phyloP scores from a whole-genome alignment of 1,284 basidiomycete genomes.

The Malassezia slooffiae region DNA sequence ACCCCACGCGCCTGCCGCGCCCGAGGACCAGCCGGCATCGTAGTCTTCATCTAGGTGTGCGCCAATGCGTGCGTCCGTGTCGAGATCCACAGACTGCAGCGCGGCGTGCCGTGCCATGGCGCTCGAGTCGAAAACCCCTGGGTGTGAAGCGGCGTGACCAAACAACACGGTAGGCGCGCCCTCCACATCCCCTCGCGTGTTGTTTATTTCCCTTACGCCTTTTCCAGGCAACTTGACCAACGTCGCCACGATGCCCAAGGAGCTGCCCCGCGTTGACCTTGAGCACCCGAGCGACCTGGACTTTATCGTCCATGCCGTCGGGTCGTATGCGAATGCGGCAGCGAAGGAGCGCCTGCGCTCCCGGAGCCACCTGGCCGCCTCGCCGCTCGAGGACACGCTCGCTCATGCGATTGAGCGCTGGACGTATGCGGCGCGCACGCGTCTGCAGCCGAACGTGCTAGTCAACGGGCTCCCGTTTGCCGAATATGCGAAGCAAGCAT shows the following conservation, averaged over 20 bases:
- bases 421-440: slow-evolving; percentile 13
- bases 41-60: slow-evolving; percentile 34
- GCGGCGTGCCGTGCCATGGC: slow-evolving; percentile 10
- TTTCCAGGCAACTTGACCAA: no score
- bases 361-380: slow-evolving; percentile 1
- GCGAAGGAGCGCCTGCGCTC: slow-evolving; percentile 7
- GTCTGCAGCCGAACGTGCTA: slow-evolving; percentile 10
- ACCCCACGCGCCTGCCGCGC: slow-evolving; percentile 24
- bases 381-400: slow-evolving; percentile 8
- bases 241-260: slow-evolving; percentile 11
- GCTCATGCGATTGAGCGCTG: slow-evolving; percentile 12
- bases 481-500: slow-evolving; percentile 13
- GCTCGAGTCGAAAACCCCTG: no score
- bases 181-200: no score
- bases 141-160: no score
- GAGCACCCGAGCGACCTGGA: slow-evolving; percentile 16
- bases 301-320: slow-evolving; percentile 8
- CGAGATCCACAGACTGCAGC: slow-evolving; percentile 34
- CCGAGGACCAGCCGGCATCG: slow-evolving; percentile 28
- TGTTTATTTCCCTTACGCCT: no score
- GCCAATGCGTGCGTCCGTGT: slow-evolving; percentile 32
- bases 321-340: slow-evolving; percentile 4
- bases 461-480: slow-evolving; percentile 10
- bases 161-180: no score
- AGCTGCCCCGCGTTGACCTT: slow-evolving; percentile 13